phyloP scores from a whole-genome alignment of 1,284 basidiomycete genomes.

The Malassezia brasiliensis region DNA sequence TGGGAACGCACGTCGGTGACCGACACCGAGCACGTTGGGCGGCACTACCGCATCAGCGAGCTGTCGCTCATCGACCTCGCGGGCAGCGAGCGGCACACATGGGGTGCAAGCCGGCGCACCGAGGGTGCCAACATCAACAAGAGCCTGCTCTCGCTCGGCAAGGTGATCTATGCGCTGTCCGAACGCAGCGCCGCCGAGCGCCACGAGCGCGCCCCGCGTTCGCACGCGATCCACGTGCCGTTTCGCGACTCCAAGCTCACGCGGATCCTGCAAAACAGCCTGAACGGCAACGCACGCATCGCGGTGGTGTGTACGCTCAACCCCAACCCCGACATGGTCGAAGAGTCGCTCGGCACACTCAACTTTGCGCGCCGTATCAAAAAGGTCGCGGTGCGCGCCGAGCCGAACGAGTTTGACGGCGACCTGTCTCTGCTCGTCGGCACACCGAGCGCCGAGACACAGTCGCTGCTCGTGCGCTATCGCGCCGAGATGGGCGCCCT shows the following conservation, averaged over 20 bases:
- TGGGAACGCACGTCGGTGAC: slow-evolving; percentile 17
- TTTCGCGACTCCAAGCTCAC: slow-evolving; percentile 91
- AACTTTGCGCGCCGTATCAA: slow-evolving; percentile 82
- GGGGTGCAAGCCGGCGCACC: slow-evolving; percentile 27
- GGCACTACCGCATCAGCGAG: slow-evolving; percentile 25
- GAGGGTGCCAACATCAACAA: slow-evolving; percentile 55
- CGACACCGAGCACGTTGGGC: slow-evolving; percentile 8
- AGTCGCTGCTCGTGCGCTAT: slow-evolving; percentile 36
- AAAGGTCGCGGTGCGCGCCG: slow-evolving; percentile 66
- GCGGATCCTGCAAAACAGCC: slow-evolving; percentile 82
- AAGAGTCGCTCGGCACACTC: slow-evolving; percentile 72
- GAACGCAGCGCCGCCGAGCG: slow-evolving; percentile 18
- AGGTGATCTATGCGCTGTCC: slow-evolving; percentile 44
- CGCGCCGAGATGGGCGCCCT: slow-evolving; percentile 34
- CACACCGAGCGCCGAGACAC: slow-evolving; percentile 28
- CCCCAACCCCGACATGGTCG: slow-evolving; percentile 52
- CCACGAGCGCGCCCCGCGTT: background rate
- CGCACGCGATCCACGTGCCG: slow-evolving; percentile 59
- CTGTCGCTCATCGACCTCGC: slow-evolving; percentile 88
- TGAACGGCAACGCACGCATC: slow-evolving; percentile 87
- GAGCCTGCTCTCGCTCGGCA: slow-evolving; percentile 48
- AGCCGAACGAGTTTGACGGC: slow-evolving; percentile 71
- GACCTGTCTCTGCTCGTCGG: slow-evolving; percentile 9
- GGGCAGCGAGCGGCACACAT: slow-evolving; percentile 75
- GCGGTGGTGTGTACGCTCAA: slow-evolving; percentile 85